Evolutionary conservation across 2,329 filamentous ascomycete genomes (phyloP).

Genomic region (Alternaria incomplexa): DNA sequence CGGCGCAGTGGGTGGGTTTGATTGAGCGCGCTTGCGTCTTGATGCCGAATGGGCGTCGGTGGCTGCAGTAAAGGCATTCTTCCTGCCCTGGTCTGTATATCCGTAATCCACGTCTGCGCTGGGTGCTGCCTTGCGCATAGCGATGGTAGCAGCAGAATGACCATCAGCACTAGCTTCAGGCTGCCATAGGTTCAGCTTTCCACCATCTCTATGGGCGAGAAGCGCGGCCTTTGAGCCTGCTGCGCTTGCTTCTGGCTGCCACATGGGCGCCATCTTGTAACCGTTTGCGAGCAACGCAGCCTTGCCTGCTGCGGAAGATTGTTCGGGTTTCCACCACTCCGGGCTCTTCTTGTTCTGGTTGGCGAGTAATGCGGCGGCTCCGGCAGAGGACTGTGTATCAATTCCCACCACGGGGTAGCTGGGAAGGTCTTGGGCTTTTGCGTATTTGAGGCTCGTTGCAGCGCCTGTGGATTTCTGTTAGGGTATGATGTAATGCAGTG

Average conservation of each 20-base stretch:
- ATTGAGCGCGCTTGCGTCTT: conserved; percentile 67
- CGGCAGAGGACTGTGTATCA: conserved; percentile 65
- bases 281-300: conserved; percentile 66
- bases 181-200: conserved; percentile 59
- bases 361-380: conserved; percentile 75
- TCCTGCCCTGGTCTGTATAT: conserved; percentile 59
- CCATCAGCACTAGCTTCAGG: conserved; percentile 60
- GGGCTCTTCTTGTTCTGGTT: conserved; percentile 71
- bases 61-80: conserved; percentile 75
- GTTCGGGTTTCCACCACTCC: conserved; percentile 70
- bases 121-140: conserved; percentile 62
- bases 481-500: neutral
- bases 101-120: conserved; percentile 55
- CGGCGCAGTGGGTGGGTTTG: conserved; percentile 57
- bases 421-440: conserved; percentile 73
- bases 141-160: conserved; percentile 72
- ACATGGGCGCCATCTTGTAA: conserved; percentile 66
- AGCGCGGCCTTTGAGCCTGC: conserved; percentile 78
- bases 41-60: conserved; percentile 72
- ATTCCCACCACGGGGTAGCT: conserved; percentile 74
- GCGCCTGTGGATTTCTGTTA: conserved; percentile 55
- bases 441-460: conserved; percentile 71
- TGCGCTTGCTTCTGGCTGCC: conserved; percentile 68
- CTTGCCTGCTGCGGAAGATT: conserved; percentile 62
- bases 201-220: conserved; percentile 64